Evolutionary conservation across 495 filamentous ascomycete species (phyloP).

Genomic region (Aspergillus taichungensis): DNA sequence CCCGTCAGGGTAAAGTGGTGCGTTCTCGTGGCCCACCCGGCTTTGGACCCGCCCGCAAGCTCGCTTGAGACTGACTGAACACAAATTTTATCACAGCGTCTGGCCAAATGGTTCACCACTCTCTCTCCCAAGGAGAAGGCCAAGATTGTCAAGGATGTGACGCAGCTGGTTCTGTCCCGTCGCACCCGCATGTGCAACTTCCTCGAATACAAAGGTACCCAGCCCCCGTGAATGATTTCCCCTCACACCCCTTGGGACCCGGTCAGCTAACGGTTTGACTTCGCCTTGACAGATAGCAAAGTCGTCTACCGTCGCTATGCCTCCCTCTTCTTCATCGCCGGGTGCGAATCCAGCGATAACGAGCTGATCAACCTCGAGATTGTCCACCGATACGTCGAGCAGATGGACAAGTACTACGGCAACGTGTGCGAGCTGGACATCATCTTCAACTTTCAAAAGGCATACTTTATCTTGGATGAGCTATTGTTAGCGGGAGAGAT

Average conservation of each 20-base stretch:
- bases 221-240: no score
- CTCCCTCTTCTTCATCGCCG: slow-evolving; percentile 98
- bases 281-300: slow-evolving; percentile 66
- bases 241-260: no score
- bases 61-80: slow-evolving; percentile 18
- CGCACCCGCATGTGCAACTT: slow-evolving; percentile 99
- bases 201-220: slow-evolving; percentile 98
- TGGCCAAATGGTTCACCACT: slow-evolving; percentile 99
- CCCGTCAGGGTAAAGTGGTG: slow-evolving; percentile 98
- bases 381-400: slow-evolving; percentile 97
- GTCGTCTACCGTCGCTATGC: slow-evolving; percentile 98
- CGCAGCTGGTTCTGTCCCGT: slow-evolving; percentile 90
- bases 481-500: slow-evolving; percentile 91
- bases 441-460: slow-evolving; percentile 99
- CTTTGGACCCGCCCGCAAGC: slow-evolving; percentile 18
- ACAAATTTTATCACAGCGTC: slow-evolving; percentile 54
- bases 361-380: slow-evolving; percentile 97
- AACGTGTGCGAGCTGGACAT: slow-evolving; percentile 99
- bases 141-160: slow-evolving; percentile 99
- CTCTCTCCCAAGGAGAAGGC: slow-evolving; percentile 97
- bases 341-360: slow-evolving; percentile 89
- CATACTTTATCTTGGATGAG: slow-evolving; percentile 98
- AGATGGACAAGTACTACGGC: slow-evolving; percentile 99
- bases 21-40: slow-evolving; percentile 36
- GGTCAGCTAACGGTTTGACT: slow-evolving; percentile 10